These are phyloP conservation scores for Wickerhamiella nectarea DNA, from an alignment of 805 yeast genomes.

Conservation along the genomic window DNA sequence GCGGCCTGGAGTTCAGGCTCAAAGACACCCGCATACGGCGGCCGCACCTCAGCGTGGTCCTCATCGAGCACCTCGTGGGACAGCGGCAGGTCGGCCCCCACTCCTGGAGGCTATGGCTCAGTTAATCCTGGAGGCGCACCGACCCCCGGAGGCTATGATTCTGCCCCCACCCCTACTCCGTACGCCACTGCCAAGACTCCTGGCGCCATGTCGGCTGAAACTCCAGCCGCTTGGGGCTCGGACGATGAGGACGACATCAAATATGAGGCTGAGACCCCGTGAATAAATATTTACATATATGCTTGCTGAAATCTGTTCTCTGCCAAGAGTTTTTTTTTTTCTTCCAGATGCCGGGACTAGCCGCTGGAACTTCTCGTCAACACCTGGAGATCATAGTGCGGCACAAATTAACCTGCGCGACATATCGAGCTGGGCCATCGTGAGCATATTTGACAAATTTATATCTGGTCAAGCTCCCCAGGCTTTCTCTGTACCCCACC, in stretches of 20 bases:
- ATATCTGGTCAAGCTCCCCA: no score
- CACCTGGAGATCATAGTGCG: no score
- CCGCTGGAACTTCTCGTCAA: no score
- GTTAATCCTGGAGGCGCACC: slow-evolving; percentile 27
- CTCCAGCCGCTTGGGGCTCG: slow-evolving; percentile 27
- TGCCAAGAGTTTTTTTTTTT: no score
- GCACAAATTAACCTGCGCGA: no score
- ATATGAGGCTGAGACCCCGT: slow-evolving; percentile 27
- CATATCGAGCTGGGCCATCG: no score
- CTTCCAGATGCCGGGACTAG: no score
- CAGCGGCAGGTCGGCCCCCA: slow-evolving; percentile 28
- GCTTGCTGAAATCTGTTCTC: neutral
- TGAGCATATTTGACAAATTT: no score
- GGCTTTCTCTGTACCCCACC: no score
- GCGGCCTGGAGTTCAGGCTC: slow-evolving; percentile 27
- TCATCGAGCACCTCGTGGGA: slow-evolving; percentile 41
- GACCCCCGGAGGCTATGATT: slow-evolving; percentile 27
- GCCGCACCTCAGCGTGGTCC: slow-evolving; percentile 24
- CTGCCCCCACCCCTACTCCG: slow-evolving; percentile 29
- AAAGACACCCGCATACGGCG: slow-evolving; percentile 28
- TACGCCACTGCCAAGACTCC: slow-evolving; percentile 20
- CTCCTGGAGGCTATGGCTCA: slow-evolving; percentile 26
- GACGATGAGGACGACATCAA: slow-evolving; percentile 27
- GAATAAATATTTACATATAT: neutral
- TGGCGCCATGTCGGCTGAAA: slow-evolving; percentile 16